These are phyloP conservation scores for Davidsoniella australis DNA, from an alignment of 2,329 filamentous ascomycete species.

Conservation along the genomic window DNA sequence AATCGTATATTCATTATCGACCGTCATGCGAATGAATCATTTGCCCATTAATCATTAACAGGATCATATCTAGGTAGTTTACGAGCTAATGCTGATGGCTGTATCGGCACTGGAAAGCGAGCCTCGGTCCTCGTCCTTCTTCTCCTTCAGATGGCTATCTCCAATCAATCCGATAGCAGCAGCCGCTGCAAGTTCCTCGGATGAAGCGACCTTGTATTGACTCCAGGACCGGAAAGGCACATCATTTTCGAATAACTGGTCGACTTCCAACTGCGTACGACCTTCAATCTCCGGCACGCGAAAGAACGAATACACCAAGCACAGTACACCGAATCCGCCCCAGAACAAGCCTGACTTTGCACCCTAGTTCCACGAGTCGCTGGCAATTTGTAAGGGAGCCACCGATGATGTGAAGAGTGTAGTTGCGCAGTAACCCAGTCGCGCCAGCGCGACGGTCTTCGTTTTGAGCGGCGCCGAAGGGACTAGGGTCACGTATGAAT, in stretches of 20 bases:
- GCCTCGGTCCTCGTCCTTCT: not conserved
- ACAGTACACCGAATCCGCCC: slow-evolving; percentile 22
- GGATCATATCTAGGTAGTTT: too few species aligned
- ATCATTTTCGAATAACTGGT: slow-evolving; percentile 18
- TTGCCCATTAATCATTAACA: too few species aligned
- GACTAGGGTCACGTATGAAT: slow-evolving; percentile 21
- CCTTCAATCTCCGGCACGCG: slow-evolving; percentile 23
- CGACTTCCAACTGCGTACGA: slow-evolving; percentile 18
- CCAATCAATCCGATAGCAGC: not conserved
- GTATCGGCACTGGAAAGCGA: too few species aligned
- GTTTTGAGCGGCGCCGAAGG: slow-evolving; percentile 20
- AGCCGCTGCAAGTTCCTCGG: not conserved
- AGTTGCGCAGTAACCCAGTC: slow-evolving; percentile 18
- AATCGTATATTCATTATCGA: too few species aligned
- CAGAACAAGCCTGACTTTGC: slow-evolving; percentile 24
- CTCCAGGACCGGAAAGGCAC: slow-evolving; percentile 9
- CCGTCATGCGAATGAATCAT: too few species aligned
- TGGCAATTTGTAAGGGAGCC: slow-evolving; percentile 17
- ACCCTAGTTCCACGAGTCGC: slow-evolving; percentile 21
- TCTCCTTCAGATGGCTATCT: not conserved
- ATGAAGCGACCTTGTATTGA: not conserved
- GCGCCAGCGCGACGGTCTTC: slow-evolving; percentile 19
- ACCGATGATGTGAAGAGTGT: slow-evolving; percentile 16
- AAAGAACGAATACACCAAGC: slow-evolving; percentile 28
- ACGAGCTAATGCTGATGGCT: too few species aligned